Percentiles rank a stretch among this genome's conserved stretches.
These are phyloP conservation scores for Corymbia citriodora DNA, from an alignment of 441 rosid species.

Conservation along the genomic window DNA sequence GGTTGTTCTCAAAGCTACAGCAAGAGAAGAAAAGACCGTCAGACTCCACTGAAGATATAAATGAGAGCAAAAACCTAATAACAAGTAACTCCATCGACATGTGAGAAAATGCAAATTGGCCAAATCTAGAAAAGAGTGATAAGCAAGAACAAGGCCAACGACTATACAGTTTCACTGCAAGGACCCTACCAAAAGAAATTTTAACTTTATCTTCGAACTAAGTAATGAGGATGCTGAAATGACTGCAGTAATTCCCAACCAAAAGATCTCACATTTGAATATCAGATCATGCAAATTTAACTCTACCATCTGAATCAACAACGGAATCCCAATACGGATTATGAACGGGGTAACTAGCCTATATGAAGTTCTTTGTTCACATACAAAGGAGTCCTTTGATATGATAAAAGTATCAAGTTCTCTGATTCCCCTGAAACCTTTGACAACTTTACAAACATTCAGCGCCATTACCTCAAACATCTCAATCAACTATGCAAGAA, in stretches of 20 bases:
- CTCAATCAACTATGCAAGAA: not conserved
- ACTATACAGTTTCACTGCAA: not conserved
- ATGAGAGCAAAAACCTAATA: not conserved
- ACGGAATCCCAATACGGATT: not conserved
- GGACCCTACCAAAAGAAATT: not conserved
- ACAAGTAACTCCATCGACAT: not conserved
- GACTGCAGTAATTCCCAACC: not conserved
- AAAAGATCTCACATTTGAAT: not conserved
- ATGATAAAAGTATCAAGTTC: not conserved
- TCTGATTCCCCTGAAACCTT: not conserved
- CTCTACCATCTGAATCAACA: not conserved
- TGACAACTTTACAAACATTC: not conserved
- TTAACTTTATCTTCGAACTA: not conserved
- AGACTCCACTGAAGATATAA: not conserved
- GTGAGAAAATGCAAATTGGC: not conserved
- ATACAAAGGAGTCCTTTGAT: not conserved
- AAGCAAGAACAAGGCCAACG: not conserved
- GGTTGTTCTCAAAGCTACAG: conserved; percentile 83
- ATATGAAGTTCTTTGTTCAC: not conserved
- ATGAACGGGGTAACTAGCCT: not conserved
- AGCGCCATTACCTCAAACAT: not conserved
- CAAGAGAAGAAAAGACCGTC: not conserved
- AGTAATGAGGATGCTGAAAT: not conserved
- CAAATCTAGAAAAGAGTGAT: not conserved
- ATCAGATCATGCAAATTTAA: not conserved